Percentiles rank a stretch among this genome's conserved stretches.
Conservation (phyloP, 257 asterid genomes). For the Solanum bukasovii region DNA sequence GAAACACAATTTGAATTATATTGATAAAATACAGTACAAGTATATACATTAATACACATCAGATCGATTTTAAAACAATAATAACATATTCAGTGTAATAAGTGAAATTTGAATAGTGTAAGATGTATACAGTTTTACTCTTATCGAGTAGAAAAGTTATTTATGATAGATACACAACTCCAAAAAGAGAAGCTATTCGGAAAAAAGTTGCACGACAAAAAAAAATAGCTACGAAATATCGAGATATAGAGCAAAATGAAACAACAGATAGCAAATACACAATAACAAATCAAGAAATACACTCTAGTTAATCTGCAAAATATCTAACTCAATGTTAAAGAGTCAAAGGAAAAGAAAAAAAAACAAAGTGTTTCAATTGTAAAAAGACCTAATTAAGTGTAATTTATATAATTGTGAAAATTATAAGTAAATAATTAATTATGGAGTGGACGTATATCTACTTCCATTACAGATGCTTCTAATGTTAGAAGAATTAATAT, state of each 20-base stretch:
- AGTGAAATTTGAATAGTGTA: not conserved
- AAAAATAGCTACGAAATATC: not conserved
- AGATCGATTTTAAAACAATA: not conserved
- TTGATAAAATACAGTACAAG: not conserved
- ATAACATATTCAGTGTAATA: not conserved
- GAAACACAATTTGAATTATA: not conserved
- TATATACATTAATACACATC: not conserved
- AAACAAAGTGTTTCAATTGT: constrained; percentile 12
- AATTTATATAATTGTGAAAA: constrained; percentile 1
- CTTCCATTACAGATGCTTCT: constrained; percentile 16
- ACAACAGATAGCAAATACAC: not conserved
- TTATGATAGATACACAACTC: too few species aligned
- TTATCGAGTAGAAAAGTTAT: too few species aligned
- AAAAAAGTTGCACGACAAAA: not conserved
- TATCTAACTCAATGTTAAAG: not conserved
- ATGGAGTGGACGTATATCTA: constrained; percentile 21
- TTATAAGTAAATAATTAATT: not conserved
- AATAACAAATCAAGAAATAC: not conserved
- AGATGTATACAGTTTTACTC: not conserved
- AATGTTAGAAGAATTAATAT: not conserved
- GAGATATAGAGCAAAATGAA: not conserved
- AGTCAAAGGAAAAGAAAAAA: not conserved
- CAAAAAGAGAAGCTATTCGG: not conserved
- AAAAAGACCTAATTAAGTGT: constrained; percentile 17
- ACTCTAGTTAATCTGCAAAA: not conserved